These are phyloP conservation scores for Pichia insulana DNA, from an alignment of 805 yeast species.

Conservation along the genomic window DNA sequence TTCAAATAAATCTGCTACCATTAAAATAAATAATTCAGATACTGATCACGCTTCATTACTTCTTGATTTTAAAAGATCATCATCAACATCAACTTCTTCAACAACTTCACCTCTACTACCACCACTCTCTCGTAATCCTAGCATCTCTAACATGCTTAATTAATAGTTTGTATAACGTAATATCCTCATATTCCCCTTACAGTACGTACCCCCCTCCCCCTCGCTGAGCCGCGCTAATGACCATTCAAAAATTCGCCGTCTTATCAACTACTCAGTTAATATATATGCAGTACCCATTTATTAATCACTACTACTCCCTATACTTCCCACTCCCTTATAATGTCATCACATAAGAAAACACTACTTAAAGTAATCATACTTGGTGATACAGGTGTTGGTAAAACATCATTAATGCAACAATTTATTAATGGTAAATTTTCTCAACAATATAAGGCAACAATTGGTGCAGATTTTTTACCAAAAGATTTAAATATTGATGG, in stretches of 20 bases:
- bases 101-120: no score
- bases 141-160: constrained; percentile 4
- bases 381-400: constrained; percentile 97
- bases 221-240: not conserved
- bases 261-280: no score
- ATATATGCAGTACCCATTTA: no score
- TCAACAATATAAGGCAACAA: constrained; percentile 94
- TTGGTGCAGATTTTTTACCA: constrained; percentile 94
- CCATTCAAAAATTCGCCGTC: no score
- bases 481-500: constrained; percentile 84
- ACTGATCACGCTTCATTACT: constrained; percentile 3
- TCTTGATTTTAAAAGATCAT: not conserved
- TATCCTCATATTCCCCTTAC: not conserved
- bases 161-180: not conserved
- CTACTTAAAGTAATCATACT: constrained; percentile 79
- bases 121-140: not conserved
- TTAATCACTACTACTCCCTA: no score
- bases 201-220: not conserved
- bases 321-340: not conserved
- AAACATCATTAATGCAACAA: constrained; percentile 95
- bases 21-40: constrained; percentile 1
- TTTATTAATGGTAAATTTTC: constrained; percentile 91
- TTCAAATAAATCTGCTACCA: no score
- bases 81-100: no score
- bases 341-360: constrained; percentile 51